Evolutionary conservation across 805 yeast species (phyloP), one percentile per base, ranked within the genome.

Genomic region (Candida maris): DNA sequence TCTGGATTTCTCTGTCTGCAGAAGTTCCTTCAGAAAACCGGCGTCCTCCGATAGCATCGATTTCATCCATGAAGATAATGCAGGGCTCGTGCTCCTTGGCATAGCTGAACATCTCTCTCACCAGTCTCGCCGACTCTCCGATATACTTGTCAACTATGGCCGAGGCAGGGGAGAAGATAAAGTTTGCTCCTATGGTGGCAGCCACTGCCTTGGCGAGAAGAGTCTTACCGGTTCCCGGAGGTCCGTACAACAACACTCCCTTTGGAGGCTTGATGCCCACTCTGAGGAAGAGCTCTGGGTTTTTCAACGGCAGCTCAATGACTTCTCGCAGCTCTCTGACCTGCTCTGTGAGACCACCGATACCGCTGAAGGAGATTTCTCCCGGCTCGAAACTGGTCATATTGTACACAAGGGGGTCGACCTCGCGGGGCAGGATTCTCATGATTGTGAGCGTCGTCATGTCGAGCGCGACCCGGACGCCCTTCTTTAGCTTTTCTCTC

Each of bases 361-460:
- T 88, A 23, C 95, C 93, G 41, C 82, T 82, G 63, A 93, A 93
- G 15, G 96, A 83, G 44, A 91, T 81, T 54, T 88, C 97, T 44
- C 96, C 97, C n/a, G 96, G 96, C 61, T 89, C 95, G 56, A 93
- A 86, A 2, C 95, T 82, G 4, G 98, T 89, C 98, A 93, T 93
- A 65, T 91, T 93, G 64, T 93, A 93, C 46, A 93, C 97, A 56
- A 89, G 71, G 9, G 98, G 98, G 64, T 93, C 98, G 33, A 95
- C 97, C 64, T 93, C 98, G 56, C 98, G 78, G 13, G 98, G 98
- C 52, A 93, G 72, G 29, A 93, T 82, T 56, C 98, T 79, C 98
- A 93, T 93, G 44, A 93, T 93, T 14, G 98, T 93, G 51, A 93
- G 72, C 0, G 98, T 93, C 18, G 98, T 93, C 84, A 93, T 93